Conservation (phyloP, 2,329 filamentous ascomycete genomes). For the Eutypa lata region DNA sequence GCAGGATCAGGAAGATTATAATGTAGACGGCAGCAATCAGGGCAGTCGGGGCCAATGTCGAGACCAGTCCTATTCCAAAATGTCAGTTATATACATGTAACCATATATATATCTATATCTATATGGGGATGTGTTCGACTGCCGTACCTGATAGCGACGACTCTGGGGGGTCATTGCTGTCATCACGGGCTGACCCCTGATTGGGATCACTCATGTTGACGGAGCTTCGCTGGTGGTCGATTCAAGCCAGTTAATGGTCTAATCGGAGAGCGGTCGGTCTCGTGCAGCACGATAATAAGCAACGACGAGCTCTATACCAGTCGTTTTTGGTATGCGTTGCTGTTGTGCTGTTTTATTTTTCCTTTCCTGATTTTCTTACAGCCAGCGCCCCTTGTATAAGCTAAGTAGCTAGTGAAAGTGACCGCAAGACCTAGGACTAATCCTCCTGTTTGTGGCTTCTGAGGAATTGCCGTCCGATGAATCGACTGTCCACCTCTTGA, state of each 20-base stretch:
- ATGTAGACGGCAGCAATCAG: conserved; percentile 38
- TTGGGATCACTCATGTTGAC: neutral
- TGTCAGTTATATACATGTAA: conserved; percentile 12
- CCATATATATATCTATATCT: neutral
- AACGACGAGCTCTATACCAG: no score
- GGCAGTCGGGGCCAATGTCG: conserved; percentile 39
- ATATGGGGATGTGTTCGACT: neutral
- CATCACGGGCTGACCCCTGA: conserved; percentile 7
- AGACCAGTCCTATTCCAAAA: conserved; percentile 33
- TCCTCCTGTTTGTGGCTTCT: no score
- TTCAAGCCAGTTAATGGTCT: neutral
- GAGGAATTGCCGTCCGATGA: neutral
- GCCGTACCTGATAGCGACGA: conserved; percentile 21
- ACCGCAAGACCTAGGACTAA: no score
- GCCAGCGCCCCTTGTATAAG: no score
- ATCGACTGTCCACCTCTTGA: neutral
- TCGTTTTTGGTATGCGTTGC: no score
- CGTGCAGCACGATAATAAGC: no score
- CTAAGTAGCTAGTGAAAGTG: no score
- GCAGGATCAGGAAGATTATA: conserved; percentile 41
- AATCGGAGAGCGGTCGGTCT: neutral
- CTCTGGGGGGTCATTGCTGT: conserved; percentile 2
- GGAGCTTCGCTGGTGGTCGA: neutral
- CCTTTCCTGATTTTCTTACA: no score
- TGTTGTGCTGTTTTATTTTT: no score